Conservation (phyloP, 768 basidiomycete genomes). For the Myochromella boudieri region DNA sequence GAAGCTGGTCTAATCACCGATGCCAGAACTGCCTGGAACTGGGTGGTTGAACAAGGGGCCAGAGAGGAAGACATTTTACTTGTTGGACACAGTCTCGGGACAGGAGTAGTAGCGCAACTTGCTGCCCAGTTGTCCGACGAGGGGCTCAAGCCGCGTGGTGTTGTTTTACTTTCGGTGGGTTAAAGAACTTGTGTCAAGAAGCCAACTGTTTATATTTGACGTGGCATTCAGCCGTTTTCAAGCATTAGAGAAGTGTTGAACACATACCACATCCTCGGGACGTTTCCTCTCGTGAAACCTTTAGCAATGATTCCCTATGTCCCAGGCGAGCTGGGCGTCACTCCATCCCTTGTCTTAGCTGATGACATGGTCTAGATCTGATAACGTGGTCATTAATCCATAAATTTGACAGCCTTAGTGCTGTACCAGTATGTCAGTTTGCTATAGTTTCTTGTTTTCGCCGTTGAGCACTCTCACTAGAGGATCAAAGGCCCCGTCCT, state of each 20-base stretch:
- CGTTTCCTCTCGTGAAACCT: constrained; percentile 74
- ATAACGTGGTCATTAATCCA: constrained; percentile 38
- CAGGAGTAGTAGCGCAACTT: constrained; percentile 65
- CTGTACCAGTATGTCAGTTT: constrained; percentile 51
- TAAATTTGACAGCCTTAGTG: constrained; percentile 62
- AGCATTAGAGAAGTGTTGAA: constrained; percentile 63
- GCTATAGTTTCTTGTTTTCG: background rate
- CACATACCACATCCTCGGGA: constrained; percentile 65
- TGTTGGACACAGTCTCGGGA: constrained; percentile 88
- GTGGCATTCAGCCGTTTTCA: constrained; percentile 55
- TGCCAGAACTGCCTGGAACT: constrained; percentile 80
- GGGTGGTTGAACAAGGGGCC: constrained; percentile 63
- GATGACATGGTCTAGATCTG: constrained; percentile 24
- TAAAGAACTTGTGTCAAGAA: constrained; percentile 21
- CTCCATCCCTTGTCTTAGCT: background rate
- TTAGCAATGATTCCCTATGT: constrained; percentile 64
- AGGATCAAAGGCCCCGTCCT: constrained; percentile 67
- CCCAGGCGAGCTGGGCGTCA: constrained; percentile 45
- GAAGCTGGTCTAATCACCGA: constrained; percentile 73
- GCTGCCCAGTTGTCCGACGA: constrained; percentile 48
- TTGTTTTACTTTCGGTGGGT: constrained; percentile 49
- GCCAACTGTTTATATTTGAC: constrained; percentile 35
- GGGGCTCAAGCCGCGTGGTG: constrained; percentile 38
- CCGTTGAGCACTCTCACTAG: constrained; percentile 32
- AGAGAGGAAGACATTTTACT: constrained; percentile 61